These are phyloP conservation scores for Solanum sparsipilum DNA, from an alignment of 257 asterid genomes.

Conservation along the genomic window DNA sequence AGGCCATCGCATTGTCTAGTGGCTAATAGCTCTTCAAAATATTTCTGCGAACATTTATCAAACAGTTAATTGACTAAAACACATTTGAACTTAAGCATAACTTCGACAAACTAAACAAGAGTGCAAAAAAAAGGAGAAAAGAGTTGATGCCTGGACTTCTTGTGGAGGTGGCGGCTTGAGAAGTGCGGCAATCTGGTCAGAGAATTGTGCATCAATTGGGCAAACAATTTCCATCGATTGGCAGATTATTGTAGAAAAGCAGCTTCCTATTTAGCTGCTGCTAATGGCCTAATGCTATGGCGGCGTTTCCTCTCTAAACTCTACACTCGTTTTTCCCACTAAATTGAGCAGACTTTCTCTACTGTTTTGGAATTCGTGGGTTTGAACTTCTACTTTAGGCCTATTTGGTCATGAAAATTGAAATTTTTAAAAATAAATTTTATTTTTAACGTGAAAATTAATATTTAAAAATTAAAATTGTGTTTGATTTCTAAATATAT, in stretches of 20 bases:
- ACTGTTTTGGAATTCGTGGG: not conserved
- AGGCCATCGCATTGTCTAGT: conserved; percentile 34
- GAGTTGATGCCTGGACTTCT: conserved; percentile 42
- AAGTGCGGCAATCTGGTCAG: conserved; percentile 41
- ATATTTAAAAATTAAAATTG: too few relatives aligned
- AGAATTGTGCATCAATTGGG: conserved; percentile 37
- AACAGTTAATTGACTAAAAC: not conserved
- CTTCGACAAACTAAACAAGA: not conserved
- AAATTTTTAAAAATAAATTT: too few relatives aligned
- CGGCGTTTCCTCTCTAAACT: not conserved
- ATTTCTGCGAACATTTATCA: conserved; percentile 32
- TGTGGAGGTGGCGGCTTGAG: conserved; percentile 47
- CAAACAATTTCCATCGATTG: conserved; percentile 19
- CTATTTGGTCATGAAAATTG: too few relatives aligned
- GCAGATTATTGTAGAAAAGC: not conserved
- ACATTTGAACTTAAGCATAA: not conserved
- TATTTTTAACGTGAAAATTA: too few relatives aligned
- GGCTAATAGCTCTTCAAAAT: conserved; percentile 46
- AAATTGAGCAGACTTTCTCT: not conserved
- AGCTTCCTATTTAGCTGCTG: not conserved
- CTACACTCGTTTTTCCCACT: not conserved
- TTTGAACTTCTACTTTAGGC: not conserved
- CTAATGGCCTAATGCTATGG: not conserved
- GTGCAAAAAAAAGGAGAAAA: not conserved
- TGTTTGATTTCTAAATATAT: too few relatives aligned